A percentile compares a stretch with the other conserved stretches of the same genome.
Conservation (phyloP, 345 rosid genomes). For the Cardamine chenopodiifolia region DNA sequence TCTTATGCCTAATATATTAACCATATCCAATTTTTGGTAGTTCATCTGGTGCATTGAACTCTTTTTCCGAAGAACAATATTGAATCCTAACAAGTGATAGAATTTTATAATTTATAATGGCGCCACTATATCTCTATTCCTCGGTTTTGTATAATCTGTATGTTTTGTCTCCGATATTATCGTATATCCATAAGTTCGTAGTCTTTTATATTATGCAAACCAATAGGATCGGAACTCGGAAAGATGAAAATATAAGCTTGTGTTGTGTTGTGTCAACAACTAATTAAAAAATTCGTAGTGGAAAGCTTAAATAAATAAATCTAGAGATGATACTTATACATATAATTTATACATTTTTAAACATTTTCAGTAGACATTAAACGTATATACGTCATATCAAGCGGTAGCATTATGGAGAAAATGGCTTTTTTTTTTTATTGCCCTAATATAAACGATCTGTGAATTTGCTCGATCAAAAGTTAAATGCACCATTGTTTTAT, state of each 20-base stretch:
- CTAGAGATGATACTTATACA: constrained; percentile 25
- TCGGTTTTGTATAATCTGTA: neutral
- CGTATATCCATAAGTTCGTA: constrained; percentile 28
- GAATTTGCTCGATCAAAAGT: neutral
- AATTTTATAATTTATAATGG: neutral
- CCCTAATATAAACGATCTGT: neutral
- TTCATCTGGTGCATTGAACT: neutral
- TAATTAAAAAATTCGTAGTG: neutral
- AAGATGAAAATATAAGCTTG: neutral
- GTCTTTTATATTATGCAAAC: neutral
- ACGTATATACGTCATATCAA: constrained; percentile 30
- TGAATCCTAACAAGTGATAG: neutral
- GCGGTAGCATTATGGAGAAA: constrained; percentile 14
- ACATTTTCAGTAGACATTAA: neutral
- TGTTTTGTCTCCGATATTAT: constrained; percentile 9
- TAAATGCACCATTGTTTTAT: neutral
- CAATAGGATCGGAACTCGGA: neutral
- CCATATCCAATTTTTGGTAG: neutral
- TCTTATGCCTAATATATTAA: neutral
- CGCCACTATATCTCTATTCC: neutral
- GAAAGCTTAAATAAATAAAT: neutral
- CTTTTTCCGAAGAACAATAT: neutral
- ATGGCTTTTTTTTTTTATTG: neutral
- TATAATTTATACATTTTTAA: constrained; percentile 15
- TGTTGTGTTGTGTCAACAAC: neutral